These are phyloP conservation scores for Stachybotrys echinatus DNA, from an alignment of 2,329 filamentous ascomycete species.

Conservation along the genomic window DNA sequence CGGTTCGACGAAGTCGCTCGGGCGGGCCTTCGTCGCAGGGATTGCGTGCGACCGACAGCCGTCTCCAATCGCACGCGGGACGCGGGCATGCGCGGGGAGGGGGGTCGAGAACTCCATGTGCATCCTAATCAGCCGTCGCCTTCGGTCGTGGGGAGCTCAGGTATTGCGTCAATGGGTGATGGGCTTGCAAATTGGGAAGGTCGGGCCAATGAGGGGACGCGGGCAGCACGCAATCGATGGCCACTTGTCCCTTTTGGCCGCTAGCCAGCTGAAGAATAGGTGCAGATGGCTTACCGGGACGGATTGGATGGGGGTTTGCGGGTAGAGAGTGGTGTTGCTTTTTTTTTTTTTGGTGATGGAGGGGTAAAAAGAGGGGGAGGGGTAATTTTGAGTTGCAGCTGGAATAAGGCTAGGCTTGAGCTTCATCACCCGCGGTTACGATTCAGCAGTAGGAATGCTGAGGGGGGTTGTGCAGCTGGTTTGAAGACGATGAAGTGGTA, in stretches of 20 bases:
- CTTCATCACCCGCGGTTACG: no score
- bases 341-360: background rate
- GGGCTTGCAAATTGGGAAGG: slow-evolving; percentile 17
- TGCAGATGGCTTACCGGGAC: background rate
- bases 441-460: no score
- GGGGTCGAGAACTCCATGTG: background rate
- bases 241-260: slow-evolving; percentile 8
- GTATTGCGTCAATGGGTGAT: slow-evolving; percentile 21
- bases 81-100: background rate
- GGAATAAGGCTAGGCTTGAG: no score
- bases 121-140: no score
- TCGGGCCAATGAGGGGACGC: slow-evolving; percentile 16
- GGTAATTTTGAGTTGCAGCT: background rate
- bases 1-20: background rate
- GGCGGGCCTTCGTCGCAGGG: no score
- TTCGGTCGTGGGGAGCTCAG: no score
- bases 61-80: no score
- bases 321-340: background rate
- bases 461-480: no score
- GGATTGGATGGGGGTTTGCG: background rate
- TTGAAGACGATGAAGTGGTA: no score
- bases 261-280: background rate
- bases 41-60: slow-evolving; percentile 4
- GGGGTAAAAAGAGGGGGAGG: background rate
- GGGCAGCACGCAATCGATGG: slow-evolving; percentile 21